Conservation (phyloP, 768 basidiomycete species). For the Agrocybe pediades region DNA sequence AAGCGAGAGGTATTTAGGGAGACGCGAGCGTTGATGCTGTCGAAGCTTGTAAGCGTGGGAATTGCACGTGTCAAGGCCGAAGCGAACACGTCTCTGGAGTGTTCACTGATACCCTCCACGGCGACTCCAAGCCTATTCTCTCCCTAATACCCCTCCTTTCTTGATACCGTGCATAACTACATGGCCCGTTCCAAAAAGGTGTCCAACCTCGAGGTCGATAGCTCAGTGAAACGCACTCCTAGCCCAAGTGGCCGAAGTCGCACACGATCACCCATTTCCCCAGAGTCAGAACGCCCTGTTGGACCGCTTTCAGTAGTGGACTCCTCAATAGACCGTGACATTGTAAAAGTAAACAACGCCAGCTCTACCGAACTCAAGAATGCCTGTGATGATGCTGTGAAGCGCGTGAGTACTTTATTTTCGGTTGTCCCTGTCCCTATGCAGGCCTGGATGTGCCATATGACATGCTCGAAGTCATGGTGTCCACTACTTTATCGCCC, state of each 20-base stretch:
- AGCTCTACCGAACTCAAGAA: slow-evolving; percentile 64
- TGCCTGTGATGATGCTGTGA: slow-evolving; percentile 85
- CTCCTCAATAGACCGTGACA: slow-evolving; percentile 47
- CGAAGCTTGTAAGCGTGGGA: slow-evolving; percentile 12
- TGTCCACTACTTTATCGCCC: no score
- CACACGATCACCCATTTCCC: slow-evolving; percentile 20
- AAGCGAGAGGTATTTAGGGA: neutral
- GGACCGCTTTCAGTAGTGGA: slow-evolving; percentile 55
- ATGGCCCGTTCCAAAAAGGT: slow-evolving; percentile 21
- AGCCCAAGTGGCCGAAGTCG: slow-evolving; percentile 17
- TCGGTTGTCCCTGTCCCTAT: neutral
- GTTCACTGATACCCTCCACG: slow-evolving; percentile 6
- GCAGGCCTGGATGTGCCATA: neutral
- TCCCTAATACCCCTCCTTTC: slow-evolving; percentile 13
- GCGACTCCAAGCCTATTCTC: slow-evolving; percentile 5
- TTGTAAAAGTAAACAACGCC: slow-evolving; percentile 62
- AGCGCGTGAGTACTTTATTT: slow-evolving; percentile 62
- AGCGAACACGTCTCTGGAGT: slow-evolving; percentile 12
- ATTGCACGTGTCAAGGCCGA: slow-evolving; percentile 16
- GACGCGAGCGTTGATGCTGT: slow-evolving; percentile 6
- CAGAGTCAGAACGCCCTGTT: slow-evolving; percentile 46
- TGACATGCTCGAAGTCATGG: no score
- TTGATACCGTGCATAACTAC: slow-evolving; percentile 1
- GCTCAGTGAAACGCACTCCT: slow-evolving; percentile 13
- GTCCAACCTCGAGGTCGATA: slow-evolving; percentile 5